A percentile compares a stretch with the other conserved stretches of the same genome.
Evolutionary conservation across 441 rosid genomes (phyloP).

Genomic region (Melastoma candidum): DNA sequence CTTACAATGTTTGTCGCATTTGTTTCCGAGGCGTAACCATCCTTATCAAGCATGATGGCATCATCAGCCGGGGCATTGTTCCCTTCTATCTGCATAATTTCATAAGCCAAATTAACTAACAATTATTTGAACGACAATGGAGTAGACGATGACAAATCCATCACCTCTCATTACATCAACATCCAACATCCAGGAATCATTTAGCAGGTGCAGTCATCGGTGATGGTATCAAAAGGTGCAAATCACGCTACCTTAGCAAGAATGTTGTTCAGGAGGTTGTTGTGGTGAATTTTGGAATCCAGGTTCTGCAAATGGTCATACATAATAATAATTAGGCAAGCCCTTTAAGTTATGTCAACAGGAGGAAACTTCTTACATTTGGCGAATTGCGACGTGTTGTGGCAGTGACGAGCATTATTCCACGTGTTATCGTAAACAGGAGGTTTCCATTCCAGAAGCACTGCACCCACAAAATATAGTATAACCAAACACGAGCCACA

Average conservation of each 20-base stretch:
- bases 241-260: conserved; percentile 68
- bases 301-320: conserved; percentile 35
- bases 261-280: conserved; percentile 85
- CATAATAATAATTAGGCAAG: too few species aligned
- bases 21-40: conserved; percentile 85
- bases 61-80: conserved; percentile 71
- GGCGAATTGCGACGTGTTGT: conserved; percentile 91
- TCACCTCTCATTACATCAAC: too few species aligned
- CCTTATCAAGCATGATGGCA: conserved; percentile 91
- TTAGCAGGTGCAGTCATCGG: background rate
- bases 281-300: conserved; percentile 94
- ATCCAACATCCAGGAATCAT: background rate
- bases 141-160: too few species aligned
- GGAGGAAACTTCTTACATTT: conserved; percentile 30
- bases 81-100: conserved; percentile 59
- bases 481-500: background rate
- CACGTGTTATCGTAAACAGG: too few species aligned
- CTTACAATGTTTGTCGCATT: conserved; percentile 92
- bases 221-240: too few species aligned
- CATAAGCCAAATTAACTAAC: background rate
- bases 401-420: too few species aligned
- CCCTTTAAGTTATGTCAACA: too few species aligned
- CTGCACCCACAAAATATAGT: conserved; percentile 29
- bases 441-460: conserved; percentile 90
- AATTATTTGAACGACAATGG: too few species aligned